phyloP scores from a whole-genome alignment of 139 green algal species.

The Chlamydomonas schloesseri region DNA sequence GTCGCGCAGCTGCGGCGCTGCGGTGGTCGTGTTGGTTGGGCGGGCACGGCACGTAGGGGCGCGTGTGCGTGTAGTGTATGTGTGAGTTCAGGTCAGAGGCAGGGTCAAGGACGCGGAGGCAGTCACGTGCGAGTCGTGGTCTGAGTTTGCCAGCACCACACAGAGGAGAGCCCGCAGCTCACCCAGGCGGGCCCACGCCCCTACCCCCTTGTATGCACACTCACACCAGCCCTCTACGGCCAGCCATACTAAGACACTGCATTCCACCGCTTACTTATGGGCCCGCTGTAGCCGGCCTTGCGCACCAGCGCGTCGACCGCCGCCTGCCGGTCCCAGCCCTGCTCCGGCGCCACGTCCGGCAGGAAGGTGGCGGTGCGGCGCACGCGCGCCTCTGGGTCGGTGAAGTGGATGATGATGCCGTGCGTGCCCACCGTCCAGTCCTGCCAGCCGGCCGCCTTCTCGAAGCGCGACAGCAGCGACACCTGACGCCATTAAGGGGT shows the following conservation, averaged over 20 bases:
- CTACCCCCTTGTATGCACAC: no score
- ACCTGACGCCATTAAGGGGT: constrained; percentile 43
- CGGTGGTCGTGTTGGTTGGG: no score
- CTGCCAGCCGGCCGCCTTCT: constrained; percentile 66
- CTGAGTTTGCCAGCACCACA: no score
- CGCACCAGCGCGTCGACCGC: constrained; percentile 42
- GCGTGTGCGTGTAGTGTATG: no score
- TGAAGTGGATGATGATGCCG: constrained; percentile 76
- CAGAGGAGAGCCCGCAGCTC: no score
- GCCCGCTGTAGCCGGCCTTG: constrained; percentile 41
- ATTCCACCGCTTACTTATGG: background rate
- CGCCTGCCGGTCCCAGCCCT: constrained; percentile 53
- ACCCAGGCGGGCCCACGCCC: no score
- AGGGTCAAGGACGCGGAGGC: no score
- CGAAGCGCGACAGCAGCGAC: constrained; percentile 81
- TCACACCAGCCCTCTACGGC: no score
- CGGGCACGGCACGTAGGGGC: no score
- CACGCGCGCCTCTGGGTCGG: constrained; percentile 59
- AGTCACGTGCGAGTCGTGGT: no score
- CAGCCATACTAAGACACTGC: no score
- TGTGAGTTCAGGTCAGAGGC: no score
- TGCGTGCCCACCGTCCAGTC: constrained; percentile 79
- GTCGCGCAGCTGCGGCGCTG: background rate
- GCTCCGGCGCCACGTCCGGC: constrained; percentile 79
- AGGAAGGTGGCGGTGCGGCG: constrained; percentile 85